Percentiles rank a stretch among this genome's conserved stretches.
These are phyloP conservation scores for Alternaria sp. DNA, from an alignment of 2,329 filamentous ascomycete genomes.

Conservation along the genomic window DNA sequence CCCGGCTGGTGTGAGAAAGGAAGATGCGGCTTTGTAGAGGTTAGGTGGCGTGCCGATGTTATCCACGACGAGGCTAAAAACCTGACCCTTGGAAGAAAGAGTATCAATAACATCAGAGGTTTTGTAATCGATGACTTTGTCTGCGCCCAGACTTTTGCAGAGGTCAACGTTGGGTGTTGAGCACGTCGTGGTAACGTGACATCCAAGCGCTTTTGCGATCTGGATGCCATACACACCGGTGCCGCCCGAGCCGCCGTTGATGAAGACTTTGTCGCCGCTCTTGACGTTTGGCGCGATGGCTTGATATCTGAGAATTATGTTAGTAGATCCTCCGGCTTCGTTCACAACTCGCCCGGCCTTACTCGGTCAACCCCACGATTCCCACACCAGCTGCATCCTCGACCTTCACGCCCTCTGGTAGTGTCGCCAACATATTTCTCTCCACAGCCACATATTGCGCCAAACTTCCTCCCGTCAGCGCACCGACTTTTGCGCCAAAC, in stretches of 20 bases:
- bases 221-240: slow-evolving; percentile 69
- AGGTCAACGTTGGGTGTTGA: slow-evolving; percentile 66
- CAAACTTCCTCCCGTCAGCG: slow-evolving; percentile 47
- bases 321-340: background rate
- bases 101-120: slow-evolving; percentile 57
- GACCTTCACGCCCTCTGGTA: slow-evolving; percentile 39
- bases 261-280: slow-evolving; percentile 63
- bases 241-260: slow-evolving; percentile 72
- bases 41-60: slow-evolving; percentile 62
- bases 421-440: slow-evolving; percentile 23
- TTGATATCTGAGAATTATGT: slow-evolving; percentile 33
- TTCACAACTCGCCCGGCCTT: background rate
- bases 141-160: slow-evolving; percentile 67
- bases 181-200: slow-evolving; percentile 67
- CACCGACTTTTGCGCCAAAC: slow-evolving; percentile 48
- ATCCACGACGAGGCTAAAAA: slow-evolving; percentile 66
- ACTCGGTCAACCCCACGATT: slow-evolving; percentile 52
- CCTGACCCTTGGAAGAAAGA: slow-evolving; percentile 58
- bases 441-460: slow-evolving; percentile 50
- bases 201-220: slow-evolving; percentile 68
- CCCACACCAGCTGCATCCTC: slow-evolving; percentile 51
- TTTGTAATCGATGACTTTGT: slow-evolving; percentile 70
- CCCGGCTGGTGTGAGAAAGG: slow-evolving; percentile 60
- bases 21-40: slow-evolving; percentile 63
- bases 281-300: slow-evolving; percentile 50